Conservation (phyloP, 768 basidiomycete genomes). For the Mycena olivaceomarginata region DNA sequence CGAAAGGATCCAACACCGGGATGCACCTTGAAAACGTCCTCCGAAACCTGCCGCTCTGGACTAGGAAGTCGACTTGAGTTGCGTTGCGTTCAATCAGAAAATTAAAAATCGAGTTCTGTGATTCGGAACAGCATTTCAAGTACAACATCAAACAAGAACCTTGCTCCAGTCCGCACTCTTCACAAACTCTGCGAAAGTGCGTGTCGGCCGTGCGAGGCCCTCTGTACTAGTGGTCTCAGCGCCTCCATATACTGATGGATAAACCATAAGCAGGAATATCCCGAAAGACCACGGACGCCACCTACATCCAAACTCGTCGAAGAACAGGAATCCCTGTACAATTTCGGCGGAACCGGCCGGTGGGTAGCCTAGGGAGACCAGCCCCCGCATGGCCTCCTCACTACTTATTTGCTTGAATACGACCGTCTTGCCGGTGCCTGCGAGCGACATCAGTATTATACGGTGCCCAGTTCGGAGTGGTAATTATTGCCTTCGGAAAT, state of each 20-base stretch:
- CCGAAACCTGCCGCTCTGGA: too few relatives aligned
- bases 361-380: neutral
- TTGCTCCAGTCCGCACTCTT: conserved; percentile 28
- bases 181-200: conserved; percentile 16
- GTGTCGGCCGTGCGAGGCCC: conserved; percentile 10
- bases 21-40: too few relatives aligned
- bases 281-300: too few relatives aligned
- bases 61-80: too few relatives aligned
- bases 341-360: neutral
- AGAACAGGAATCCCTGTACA: neutral
- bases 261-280: neutral
- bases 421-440: conserved; percentile 23
- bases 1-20: too few relatives aligned
- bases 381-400: neutral
- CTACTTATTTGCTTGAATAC: conserved; percentile 15
- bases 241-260: conserved; percentile 14
- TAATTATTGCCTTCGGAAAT: neutral
- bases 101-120: too few relatives aligned
- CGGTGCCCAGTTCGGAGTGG: neutral
- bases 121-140: too few relatives aligned
- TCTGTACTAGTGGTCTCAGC: neutral
- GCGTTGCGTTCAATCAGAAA: too few relatives aligned
- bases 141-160: neutral
- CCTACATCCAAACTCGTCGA: too few relatives aligned
- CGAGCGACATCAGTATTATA: neutral